Evolutionary conservation across 2,329 filamentous ascomycete species (phyloP).

Genomic region (Penicillium digitatum): DNA sequence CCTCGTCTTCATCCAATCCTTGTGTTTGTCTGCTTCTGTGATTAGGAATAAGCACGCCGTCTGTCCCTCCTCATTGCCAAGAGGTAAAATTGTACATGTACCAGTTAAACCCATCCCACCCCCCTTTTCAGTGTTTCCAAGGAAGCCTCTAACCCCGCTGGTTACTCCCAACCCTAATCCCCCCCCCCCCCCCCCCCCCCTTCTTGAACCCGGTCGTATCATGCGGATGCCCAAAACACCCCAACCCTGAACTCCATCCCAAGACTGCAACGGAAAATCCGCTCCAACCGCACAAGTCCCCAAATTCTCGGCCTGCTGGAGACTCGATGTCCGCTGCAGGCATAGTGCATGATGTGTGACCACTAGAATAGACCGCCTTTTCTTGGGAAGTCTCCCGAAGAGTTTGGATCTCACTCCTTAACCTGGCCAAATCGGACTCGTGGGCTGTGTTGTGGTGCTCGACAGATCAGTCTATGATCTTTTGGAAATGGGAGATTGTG

Average conservation of each 20-base stretch:
- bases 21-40: neutral
- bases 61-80: neutral
- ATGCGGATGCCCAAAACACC: conserved; percentile 48
- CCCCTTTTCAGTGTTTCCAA: conserved; percentile 7
- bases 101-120: neutral
- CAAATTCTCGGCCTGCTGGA: conserved; percentile 47
- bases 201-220: conserved; percentile 41
- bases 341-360: conserved; percentile 58
- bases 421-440: conserved; percentile 50
- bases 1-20: neutral
- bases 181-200: conserved; percentile 23
- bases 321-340: conserved; percentile 48
- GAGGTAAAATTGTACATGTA: neutral
- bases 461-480: conserved; percentile 52
- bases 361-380: conserved; percentile 41
- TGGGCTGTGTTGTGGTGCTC: conserved; percentile 50
- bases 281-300: conserved; percentile 54
- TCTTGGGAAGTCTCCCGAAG: conserved; percentile 11
- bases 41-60: neutral
- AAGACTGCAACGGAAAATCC: conserved; percentile 39
- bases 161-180: conserved; percentile 42
- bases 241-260: conserved; percentile 38
- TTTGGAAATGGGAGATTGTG: conserved; percentile 53
- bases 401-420: conserved; percentile 39
- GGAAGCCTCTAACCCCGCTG: conserved; percentile 43